These are phyloP conservation scores for Saccharomyces hybrid DNA, from an alignment of 1,139 yeast species.

Conservation along the genomic window DNA sequence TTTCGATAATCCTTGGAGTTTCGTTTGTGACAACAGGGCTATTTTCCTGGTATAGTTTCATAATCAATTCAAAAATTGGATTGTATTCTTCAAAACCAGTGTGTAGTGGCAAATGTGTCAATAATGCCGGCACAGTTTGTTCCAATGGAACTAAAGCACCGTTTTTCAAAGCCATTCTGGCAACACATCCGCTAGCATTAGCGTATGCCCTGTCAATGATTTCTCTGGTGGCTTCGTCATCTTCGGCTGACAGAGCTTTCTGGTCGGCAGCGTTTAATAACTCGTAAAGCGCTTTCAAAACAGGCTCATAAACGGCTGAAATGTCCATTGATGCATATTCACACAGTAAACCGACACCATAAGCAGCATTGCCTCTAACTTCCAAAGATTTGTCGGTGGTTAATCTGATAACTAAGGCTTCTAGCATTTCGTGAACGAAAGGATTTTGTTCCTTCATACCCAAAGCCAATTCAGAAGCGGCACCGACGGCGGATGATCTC, in stretches of 20 bases:
- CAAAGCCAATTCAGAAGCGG: conserved; percentile 79
- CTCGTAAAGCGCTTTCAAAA: conserved; percentile 74
- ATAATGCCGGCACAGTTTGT: conserved; percentile 70
- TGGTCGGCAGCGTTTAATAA: too few species aligned
- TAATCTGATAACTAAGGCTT: conserved; percentile 60
- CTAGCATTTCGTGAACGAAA: conserved; percentile 60
- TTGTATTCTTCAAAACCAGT: conserved; percentile 89
- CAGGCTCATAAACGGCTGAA: conserved; percentile 55
- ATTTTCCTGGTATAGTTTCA: conserved; percentile 60
- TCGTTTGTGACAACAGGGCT: conserved; percentile 49
- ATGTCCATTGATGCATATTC: conserved; percentile 55
- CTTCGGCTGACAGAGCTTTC: too few species aligned
- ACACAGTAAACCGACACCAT: conserved; percentile 82
- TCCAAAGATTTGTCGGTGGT: conserved; percentile 74
- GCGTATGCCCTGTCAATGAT: conserved; percentile 83
- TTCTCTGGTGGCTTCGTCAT: conserved; percentile 75
- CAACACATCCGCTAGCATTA: conserved; percentile 96
- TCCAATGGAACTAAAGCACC: conserved; percentile 68
- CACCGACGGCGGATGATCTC: conserved; percentile 82
- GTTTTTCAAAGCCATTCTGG: conserved; percentile 77
- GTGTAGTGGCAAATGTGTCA: conserved; percentile 75
- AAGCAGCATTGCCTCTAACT: conserved; percentile 93
- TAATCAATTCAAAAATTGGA: conserved; percentile 76
- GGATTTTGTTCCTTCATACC: conserved; percentile 68
- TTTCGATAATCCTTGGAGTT: conserved; percentile 58